These are phyloP conservation scores for Fonsecaea multimorphosa DNA, from an alignment of 2,329 filamentous ascomycete genomes.

Conservation along the genomic window DNA sequence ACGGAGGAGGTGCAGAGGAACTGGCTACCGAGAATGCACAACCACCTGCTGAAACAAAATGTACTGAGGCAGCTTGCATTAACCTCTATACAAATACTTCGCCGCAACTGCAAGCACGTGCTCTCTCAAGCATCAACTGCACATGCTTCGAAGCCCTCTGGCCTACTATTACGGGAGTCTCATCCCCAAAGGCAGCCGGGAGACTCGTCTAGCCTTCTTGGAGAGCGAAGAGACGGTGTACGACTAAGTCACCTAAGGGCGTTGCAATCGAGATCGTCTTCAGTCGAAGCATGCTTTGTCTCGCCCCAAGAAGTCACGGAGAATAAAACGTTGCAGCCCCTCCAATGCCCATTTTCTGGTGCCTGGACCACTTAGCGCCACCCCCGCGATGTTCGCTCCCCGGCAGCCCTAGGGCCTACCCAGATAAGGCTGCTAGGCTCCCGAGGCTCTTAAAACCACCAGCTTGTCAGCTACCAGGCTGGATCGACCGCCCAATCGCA, in stretches of 20 bases:
- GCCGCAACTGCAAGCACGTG: not conserved
- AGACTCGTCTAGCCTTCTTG: not conserved
- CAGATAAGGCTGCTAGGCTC: not conserved
- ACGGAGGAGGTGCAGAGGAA: too few relatives aligned
- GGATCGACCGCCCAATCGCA: conserved; percentile 4
- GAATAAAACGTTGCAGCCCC: not conserved
- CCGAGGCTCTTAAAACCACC: not conserved
- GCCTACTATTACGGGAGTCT: not conserved
- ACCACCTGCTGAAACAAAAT: not conserved
- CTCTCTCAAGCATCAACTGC: not conserved
- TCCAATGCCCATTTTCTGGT: conserved; percentile 19
- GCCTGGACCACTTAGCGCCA: conserved; percentile 23
- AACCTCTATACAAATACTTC: not conserved
- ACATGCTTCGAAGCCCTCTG: not conserved
- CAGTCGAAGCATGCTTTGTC: not conserved
- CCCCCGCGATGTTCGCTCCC: conserved; percentile 13
- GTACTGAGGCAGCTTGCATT: not conserved
- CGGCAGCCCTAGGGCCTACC: not conserved
- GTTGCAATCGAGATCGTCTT: not conserved
- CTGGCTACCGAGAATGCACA: too few relatives aligned
- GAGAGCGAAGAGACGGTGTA: not conserved
- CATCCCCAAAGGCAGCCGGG: not conserved
- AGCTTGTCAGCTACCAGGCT: not conserved
- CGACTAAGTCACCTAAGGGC: not conserved
- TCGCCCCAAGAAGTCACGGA: not conserved